phyloP scores from a whole-genome alignment of 345 rosid genomes.

The Garcia nutans region DNA sequence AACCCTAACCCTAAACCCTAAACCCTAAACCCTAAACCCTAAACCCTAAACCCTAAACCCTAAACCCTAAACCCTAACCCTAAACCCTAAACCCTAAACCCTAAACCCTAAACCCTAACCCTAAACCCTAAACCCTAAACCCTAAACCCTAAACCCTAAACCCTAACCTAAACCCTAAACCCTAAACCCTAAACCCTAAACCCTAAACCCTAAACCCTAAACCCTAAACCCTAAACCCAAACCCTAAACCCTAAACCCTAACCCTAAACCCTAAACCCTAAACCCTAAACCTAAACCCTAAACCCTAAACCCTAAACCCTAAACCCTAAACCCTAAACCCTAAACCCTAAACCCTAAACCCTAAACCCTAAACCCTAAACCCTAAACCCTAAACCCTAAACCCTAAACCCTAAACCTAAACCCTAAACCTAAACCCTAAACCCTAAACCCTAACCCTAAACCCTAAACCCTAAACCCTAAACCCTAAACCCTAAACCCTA shows the following conservation, averaged over 20 bases:
- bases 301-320: constrained; percentile 17
- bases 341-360: constrained; percentile 3
- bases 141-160: constrained; percentile 25
- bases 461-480: constrained; percentile 19
- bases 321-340: constrained; percentile 18
- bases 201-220: constrained; percentile 19
- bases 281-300: constrained; percentile 21
- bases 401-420: constrained; percentile 15
- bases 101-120: constrained; percentile 25
- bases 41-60: constrained; percentile 28
- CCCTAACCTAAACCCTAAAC: constrained; percentile 22
- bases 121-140: constrained; percentile 28
- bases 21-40: constrained; percentile 25
- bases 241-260: constrained; percentile 1
- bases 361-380: constrained; percentile 7
- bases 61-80: constrained; percentile 22
- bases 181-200: constrained; percentile 24
- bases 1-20: constrained; percentile 20
- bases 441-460: constrained; percentile 21
- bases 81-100: constrained; percentile 23
- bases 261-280: constrained; percentile 17
- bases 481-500: constrained; percentile 15
- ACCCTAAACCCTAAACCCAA: constrained; percentile 22
- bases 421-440: constrained; percentile 17
- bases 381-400: constrained; percentile 22